These are phyloP conservation scores for Aspergillus jensenii DNA, from an alignment of 2,329 filamentous ascomycete species.

Conservation along the genomic window DNA sequence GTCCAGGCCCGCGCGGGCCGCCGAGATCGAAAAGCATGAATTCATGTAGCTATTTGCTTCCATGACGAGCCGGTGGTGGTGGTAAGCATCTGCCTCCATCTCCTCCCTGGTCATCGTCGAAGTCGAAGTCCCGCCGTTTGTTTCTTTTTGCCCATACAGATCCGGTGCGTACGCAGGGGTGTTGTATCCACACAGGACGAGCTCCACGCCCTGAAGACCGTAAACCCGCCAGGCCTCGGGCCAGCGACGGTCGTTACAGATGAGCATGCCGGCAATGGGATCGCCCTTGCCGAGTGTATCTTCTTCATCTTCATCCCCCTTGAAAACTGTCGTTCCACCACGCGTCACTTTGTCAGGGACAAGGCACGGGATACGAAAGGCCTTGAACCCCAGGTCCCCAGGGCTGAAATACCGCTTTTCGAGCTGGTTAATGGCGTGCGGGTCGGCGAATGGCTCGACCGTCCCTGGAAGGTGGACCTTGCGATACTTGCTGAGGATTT, in stretches of 20 bases:
- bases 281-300: conserved; percentile 41
- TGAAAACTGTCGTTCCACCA: conserved; percentile 3
- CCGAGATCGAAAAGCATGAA: conserved; percentile 51
- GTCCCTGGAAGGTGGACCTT: conserved; percentile 58
- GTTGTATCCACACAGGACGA: conserved; percentile 53
- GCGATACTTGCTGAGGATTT: conserved; percentile 53
- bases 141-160: conserved; percentile 37
- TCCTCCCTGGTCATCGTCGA: conserved; percentile 45
- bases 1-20: conserved; percentile 52
- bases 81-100: conserved; percentile 50
- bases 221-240: conserved; percentile 54
- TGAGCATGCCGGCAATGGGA: conserved; percentile 56
- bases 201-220: conserved; percentile 52
- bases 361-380: conserved; percentile 53
- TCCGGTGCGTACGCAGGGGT: conserved; percentile 51
- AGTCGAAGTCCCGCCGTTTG: conserved; percentile 6
- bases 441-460: conserved; percentile 51
- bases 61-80: conserved; percentile 54
- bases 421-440: conserved; percentile 53
- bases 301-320: background rate
- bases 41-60: conserved; percentile 56
- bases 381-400: conserved; percentile 54
- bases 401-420: conserved; percentile 58
- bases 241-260: conserved; percentile 58
- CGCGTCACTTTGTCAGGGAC: conserved; percentile 19